phyloP scores from a whole-genome alignment of 164 flowering plant species.

The Chimonanthus salicifolius region DNA sequence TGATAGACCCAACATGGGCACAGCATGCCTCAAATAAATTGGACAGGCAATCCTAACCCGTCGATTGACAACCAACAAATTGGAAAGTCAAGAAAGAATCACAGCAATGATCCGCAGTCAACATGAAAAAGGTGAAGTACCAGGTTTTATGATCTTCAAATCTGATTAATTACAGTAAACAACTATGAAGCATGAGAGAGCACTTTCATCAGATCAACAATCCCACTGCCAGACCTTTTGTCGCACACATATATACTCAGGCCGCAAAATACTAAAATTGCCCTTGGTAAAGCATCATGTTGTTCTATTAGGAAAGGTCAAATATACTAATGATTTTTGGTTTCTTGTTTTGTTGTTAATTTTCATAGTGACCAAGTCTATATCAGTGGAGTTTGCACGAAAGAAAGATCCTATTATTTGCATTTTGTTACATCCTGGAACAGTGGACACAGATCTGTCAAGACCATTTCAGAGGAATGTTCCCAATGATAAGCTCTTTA shows the following conservation, averaged over 20 bases:
- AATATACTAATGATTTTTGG: no score
- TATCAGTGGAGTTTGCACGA: slow-evolving; percentile 75
- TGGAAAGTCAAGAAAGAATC: background rate
- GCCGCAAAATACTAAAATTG: background rate
- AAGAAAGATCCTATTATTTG: slow-evolving; percentile 79
- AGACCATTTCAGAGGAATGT: slow-evolving; percentile 88
- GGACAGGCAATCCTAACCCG: background rate
- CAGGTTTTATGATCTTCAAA: background rate
- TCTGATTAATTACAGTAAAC: background rate
- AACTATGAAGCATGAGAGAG: no score
- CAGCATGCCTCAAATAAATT: background rate
- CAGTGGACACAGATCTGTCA: slow-evolving; percentile 92
- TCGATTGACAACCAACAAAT: background rate
- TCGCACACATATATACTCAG: background rate
- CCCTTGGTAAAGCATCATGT: background rate
- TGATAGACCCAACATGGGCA: background rate
- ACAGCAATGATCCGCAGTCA: background rate
- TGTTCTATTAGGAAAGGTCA: background rate
- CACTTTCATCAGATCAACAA: background rate
- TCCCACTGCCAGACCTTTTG: background rate
- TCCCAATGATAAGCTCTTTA: slow-evolving; percentile 75
- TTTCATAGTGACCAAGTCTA: slow-evolving; percentile 71
- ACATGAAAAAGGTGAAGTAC: background rate
- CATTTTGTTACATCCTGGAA: slow-evolving; percentile 88
- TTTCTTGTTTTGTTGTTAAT: background rate